Percentiles rank a stretch among this genome's conserved stretches.
Conservation (phyloP, 2,329 filamentous ascomycete genomes). For the Stachybotrys chlorohalonatus region DNA sequence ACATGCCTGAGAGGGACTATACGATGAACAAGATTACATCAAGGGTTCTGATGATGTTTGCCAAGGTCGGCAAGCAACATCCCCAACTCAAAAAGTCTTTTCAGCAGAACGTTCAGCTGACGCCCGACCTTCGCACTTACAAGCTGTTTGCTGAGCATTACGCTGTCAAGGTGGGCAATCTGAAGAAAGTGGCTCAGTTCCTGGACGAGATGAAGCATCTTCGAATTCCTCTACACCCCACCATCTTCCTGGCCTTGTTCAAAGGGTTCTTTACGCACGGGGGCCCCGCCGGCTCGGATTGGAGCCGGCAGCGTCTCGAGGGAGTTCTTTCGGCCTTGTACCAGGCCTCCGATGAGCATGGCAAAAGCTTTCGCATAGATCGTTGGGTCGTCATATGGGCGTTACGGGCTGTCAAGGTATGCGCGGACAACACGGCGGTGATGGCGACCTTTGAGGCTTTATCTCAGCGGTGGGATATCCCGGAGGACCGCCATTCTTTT, state of each 20-base stretch:
- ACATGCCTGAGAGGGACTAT: constrained; percentile 36
- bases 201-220: constrained; percentile 73
- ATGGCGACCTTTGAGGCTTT: constrained; percentile 45
- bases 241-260: constrained; percentile 73
- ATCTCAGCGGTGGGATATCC: constrained; percentile 36
- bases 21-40: constrained; percentile 40
- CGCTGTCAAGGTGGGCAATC: constrained; percentile 57
- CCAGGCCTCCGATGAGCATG: constrained; percentile 37
- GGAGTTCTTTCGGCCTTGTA: constrained; percentile 59
- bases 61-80: constrained; percentile 42
- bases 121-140: constrained; percentile 72
- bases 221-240: constrained; percentile 59
- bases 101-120: constrained; percentile 57
- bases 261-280: constrained; percentile 74
- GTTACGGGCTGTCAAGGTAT: constrained; percentile 55
- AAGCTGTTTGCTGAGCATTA: constrained; percentile 71
- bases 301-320: constrained; percentile 63
- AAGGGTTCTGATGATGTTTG: constrained; percentile 48
- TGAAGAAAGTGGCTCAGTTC: constrained; percentile 60
- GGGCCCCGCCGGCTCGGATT: constrained; percentile 51
- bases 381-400: constrained; percentile 54
- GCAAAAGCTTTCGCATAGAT: constrained; percentile 40
- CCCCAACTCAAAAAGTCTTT: constrained; percentile 41
- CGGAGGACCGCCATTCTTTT: constrained; percentile 30
- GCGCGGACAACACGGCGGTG: constrained; percentile 41